Base-by-base conservation (phyloP, 108 stramenopile genomes). In the Skeletonema grethae region DNA sequence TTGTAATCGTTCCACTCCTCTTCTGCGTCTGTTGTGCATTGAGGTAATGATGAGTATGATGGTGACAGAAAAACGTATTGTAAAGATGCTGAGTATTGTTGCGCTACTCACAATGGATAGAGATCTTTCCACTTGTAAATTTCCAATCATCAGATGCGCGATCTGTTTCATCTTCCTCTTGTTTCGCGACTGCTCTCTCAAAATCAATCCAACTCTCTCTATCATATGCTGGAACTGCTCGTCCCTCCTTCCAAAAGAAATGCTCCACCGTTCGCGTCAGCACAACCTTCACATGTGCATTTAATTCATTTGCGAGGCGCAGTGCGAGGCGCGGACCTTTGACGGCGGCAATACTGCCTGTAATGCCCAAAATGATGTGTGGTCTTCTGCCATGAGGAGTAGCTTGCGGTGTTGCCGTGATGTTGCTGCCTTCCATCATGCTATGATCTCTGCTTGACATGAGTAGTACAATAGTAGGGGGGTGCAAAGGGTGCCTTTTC, bases 341-440 rank as follows among this genome's bases (percentile, higher is more conserved):
- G 53, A 97, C 85, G 20, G 93, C 92, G 5, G 96, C 96, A 20
- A 97, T 93, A 2, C 93, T 94, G 31, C 93, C 96, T 32, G 93
- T 90, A 18, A 91, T 76, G 9, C 89, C 93, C 31, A 97, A 71
- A 29, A 97, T 77, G 36, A 97, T 78, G 35, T 58, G 77, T 0
- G 77, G 77, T 28, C 64, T 55, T 66, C 62, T 38, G 8, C 29
- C 7, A 31, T 35, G 22, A 22, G 7, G 20, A 53, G 50, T 53
- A 20, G 22, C 41, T 4, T 7, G 8, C 22, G 50, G 50, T 24
- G 20, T 22, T 6, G 41, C 10, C 41, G 15, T 43, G 4, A 0
- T 43, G 36, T 8, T 38, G 25, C 25, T 28, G 25, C 25, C 25
- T 28, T 28, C 25, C 25, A 28, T 28, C 1, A 28, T 28, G 25